Percentiles rank a stretch among this genome's conserved stretches.
Evolutionary conservation across 2,329 filamentous ascomycete species (phyloP).

Genomic region (Leptodontidium sp.): DNA sequence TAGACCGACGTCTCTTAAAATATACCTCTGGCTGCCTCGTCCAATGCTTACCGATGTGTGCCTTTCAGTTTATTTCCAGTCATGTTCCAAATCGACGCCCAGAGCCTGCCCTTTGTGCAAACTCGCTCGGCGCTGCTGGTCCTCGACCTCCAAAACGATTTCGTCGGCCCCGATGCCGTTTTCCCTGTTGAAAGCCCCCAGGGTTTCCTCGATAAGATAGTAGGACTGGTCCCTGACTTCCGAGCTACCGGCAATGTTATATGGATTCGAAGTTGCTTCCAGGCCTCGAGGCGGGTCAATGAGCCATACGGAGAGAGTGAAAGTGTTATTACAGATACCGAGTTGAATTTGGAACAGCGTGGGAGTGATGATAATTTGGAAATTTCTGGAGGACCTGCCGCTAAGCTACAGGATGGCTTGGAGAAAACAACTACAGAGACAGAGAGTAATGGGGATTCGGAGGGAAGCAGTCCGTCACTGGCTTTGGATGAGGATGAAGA

Average conservation of each 20-base stretch:
- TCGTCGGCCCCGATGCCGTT: conserved; percentile 72
- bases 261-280: conserved; percentile 84
- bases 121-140: conserved; percentile 78
- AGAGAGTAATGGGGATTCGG: conserved; percentile 24
- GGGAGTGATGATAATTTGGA: conserved; percentile 17
- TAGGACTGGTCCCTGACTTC: conserved; percentile 74
- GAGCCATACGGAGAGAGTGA: conserved; percentile 50
- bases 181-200: conserved; percentile 70
- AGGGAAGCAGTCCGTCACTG: conserved; percentile 18
- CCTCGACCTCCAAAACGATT: conserved; percentile 91
- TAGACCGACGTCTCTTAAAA: background rate
- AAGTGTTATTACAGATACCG: conserved; percentile 44
- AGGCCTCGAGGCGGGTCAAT: conserved; percentile 64
- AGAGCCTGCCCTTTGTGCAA: conserved; percentile 62
- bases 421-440: conserved; percentile 23
- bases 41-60: conserved; percentile 27
- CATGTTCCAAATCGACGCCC: conserved; percentile 66
- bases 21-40: background rate
- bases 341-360: conserved; percentile 31
- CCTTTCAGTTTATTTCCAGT: conserved; percentile 32
- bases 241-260: conserved; percentile 77
- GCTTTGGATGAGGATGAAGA: conserved; percentile 33
- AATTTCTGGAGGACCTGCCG: conserved; percentile 23
- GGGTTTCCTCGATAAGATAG: conserved; percentile 72
- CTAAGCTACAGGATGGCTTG: conserved; percentile 31